These are phyloP conservation scores for Penicillium sp. DNA, from an alignment of 2,329 filamentous ascomycete species.

Conservation along the genomic window DNA sequence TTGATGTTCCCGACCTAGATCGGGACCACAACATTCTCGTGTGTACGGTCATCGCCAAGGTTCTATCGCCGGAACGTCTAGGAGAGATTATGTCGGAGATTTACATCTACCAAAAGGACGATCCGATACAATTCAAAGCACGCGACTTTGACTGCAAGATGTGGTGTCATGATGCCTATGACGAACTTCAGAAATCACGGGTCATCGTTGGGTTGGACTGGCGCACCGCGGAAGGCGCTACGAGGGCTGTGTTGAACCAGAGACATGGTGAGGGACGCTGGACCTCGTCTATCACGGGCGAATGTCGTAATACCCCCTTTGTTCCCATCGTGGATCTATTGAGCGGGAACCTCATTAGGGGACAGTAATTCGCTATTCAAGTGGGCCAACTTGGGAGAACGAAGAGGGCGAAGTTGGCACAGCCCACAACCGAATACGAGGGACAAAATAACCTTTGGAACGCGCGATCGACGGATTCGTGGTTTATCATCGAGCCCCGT, in stretches of 20 bases:
- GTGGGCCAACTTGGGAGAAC: too few species aligned
- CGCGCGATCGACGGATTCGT: conserved; percentile 1
- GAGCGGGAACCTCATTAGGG: background rate
- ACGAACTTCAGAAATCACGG: background rate
- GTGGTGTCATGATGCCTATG: background rate
- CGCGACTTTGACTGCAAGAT: background rate
- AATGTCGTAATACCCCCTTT: background rate
- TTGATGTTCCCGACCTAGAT: background rate
- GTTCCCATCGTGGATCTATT: conserved; percentile 5
- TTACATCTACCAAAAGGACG: background rate
- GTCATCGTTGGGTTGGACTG: background rate
- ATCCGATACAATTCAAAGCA: background rate
- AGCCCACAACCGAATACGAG: background rate
- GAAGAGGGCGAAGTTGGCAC: background rate
- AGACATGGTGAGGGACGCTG: background rate
- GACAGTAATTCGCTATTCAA: background rate
- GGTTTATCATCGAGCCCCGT: background rate
- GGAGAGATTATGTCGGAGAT: background rate
- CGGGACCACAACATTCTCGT: background rate
- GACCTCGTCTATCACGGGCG: background rate
- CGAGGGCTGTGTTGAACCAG: background rate
- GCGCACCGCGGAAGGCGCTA: background rate
- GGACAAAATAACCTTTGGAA: background rate
- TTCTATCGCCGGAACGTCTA: background rate
- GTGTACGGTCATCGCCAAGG: conserved; percentile 2